Conservation (phyloP, 1,284 basidiomycete genomes). For the Moniliophthora roreri region DNA sequence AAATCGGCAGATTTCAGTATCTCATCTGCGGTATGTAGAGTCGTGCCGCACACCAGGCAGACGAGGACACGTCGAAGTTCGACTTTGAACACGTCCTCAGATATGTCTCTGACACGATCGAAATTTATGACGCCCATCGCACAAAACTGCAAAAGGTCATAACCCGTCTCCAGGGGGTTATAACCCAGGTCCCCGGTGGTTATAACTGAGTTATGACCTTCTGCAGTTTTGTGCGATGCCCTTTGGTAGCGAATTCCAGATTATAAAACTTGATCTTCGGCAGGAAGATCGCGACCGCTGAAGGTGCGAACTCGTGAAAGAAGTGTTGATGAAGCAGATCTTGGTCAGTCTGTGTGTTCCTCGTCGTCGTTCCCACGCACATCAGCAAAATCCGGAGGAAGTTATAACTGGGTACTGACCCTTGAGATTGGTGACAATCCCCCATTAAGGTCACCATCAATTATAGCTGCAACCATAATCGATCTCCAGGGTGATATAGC, state of each 20-base stretch:
- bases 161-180: too few species aligned
- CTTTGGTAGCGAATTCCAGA: neutral
- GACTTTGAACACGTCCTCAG: neutral
- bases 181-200: too few species aligned
- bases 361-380: slow-evolving; percentile 3
- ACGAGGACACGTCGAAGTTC: neutral
- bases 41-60: slow-evolving; percentile 1
- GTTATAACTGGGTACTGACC: too few species aligned
- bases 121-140: too few species aligned
- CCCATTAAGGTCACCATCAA: too few species aligned
- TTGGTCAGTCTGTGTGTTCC: neutral
- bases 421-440: too few species aligned
- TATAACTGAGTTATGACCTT: too few species aligned
- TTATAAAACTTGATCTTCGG: neutral
- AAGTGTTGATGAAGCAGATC: slow-evolving; percentile 1
- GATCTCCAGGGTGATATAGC: too few species aligned
- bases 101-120: neutral
- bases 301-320: neutral
- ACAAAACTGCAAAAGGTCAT: too few species aligned
- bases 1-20: slow-evolving; percentile 1
- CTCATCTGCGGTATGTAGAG: neutral
- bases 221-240: too few species aligned
- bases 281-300: neutral
- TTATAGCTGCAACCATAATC: too few species aligned
- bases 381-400: too few species aligned